phyloP scores from a whole-genome alignment of 768 basidiomycete species.

The Phallus indusiatus region DNA sequence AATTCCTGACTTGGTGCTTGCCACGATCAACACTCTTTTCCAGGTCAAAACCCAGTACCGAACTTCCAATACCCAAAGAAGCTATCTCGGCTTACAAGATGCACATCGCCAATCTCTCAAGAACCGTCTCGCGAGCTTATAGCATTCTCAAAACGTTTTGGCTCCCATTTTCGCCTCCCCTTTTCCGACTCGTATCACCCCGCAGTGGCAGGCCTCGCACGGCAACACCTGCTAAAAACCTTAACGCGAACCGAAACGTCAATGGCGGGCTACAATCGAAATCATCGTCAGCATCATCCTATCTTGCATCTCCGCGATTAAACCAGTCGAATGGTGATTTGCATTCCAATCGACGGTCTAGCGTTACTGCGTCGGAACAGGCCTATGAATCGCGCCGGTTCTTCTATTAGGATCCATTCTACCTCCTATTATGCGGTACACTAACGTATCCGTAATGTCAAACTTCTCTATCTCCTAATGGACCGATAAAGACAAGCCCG shows the following conservation, averaged over 20 bases:
- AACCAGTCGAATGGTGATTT: neutral
- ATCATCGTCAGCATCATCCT: neutral
- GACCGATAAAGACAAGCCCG: slow-evolving; percentile 65
- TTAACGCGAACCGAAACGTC: slow-evolving; percentile 48
- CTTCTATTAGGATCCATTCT: slow-evolving; percentile 82
- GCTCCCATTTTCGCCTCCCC: slow-evolving; percentile 72
- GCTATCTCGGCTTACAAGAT: slow-evolving; percentile 50
- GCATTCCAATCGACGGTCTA: neutral
- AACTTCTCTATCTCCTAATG: slow-evolving; percentile 50
- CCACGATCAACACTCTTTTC: slow-evolving; percentile 4
- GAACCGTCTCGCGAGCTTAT: slow-evolving; percentile 42
- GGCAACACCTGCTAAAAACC: slow-evolving; percentile 23
- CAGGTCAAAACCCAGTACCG: neutral
- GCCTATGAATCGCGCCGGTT: slow-evolving; percentile 42
- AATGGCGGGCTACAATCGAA: slow-evolving; percentile 30
- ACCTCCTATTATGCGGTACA: slow-evolving; percentile 66
- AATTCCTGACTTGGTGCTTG: slow-evolving; percentile 2
- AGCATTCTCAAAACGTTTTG: slow-evolving; percentile 76
- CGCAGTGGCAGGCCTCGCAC: no score
- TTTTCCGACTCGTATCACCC: slow-evolving; percentile 48
- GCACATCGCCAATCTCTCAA: slow-evolving; percentile 42
- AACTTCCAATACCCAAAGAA: neutral
- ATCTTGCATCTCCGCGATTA: neutral
- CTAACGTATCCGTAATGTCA: slow-evolving; percentile 61
- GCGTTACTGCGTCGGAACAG: neutral